phyloP scores from a whole-genome alignment of 805 yeast genomes.

The Danielozyma ontarioensis region DNA sequence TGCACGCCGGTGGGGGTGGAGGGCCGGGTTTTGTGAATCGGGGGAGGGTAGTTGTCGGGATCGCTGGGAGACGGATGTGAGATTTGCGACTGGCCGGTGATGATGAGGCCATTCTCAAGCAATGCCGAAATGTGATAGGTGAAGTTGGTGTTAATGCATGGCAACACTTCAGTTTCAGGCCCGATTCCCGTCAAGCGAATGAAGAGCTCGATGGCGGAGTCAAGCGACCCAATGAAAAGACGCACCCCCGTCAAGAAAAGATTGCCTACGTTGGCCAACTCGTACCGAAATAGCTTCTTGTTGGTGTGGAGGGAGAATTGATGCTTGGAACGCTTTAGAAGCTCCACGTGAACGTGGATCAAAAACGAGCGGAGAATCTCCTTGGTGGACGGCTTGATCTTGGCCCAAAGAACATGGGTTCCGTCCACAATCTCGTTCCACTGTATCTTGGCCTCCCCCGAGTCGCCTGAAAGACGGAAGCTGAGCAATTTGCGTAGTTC shows the following conservation, averaged over 20 bases:
- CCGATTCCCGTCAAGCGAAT: constrained; percentile 58
- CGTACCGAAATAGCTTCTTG: constrained; percentile 59
- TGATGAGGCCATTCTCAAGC: constrained; percentile 60
- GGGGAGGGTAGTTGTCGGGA: constrained; percentile 17
- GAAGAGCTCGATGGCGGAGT: constrained; percentile 75
- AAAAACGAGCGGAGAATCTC: constrained; percentile 75
- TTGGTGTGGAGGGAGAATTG: constrained; percentile 21
- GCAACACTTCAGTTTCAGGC: constrained; percentile 53
- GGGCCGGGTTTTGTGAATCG: constrained; percentile 12
- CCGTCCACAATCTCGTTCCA: constrained; percentile 84
- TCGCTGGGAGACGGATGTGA: constrained; percentile 65
- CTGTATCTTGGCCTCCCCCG: constrained; percentile 53
- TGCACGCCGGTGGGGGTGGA: constrained; percentile 7
- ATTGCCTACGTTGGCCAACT: constrained; percentile 81
- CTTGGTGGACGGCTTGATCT: constrained; percentile 53
- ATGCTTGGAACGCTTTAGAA: constrained; percentile 60
- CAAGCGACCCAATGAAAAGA: constrained; percentile 76
- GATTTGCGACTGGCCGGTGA: constrained; percentile 90
- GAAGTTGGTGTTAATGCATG: constrained; percentile 80
- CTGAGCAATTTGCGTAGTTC: constrained; percentile 31
- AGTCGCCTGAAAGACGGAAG: constrained; percentile 46
- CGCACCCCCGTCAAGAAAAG: constrained; percentile 78
- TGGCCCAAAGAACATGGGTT: constrained; percentile 61
- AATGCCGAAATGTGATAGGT: constrained; percentile 82
- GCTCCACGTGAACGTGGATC: constrained; percentile 73